phyloP scores from a whole-genome alignment of 2,329 filamentous ascomycete genomes.

The Colletotrichum caudatum region DNA sequence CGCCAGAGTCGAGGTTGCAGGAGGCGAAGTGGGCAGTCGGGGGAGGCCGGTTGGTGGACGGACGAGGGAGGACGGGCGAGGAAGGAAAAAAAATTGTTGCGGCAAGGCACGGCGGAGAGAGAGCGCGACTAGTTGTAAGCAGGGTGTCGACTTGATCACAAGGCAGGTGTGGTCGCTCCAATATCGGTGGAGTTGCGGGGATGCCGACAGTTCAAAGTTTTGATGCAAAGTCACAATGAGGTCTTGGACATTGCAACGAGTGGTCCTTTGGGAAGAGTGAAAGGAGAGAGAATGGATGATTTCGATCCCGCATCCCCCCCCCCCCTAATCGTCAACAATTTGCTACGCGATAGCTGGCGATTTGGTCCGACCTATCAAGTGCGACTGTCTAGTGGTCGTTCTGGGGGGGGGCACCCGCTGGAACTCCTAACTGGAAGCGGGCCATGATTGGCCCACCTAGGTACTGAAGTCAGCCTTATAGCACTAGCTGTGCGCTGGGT shows the following conservation, averaged over 20 bases:
- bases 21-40: constrained; percentile 10
- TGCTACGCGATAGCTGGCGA: constrained; percentile 16
- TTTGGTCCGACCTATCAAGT: constrained; percentile 25
- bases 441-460: constrained; percentile 23
- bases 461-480: constrained; percentile 34
- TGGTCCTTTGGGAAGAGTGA: not conserved
- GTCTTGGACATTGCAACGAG: constrained; percentile 18
- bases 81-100: constrained; percentile 32
- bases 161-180: constrained; percentile 14
- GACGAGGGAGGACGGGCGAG: not conserved
- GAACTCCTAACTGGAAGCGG: not conserved
- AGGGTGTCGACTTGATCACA: constrained; percentile 16
- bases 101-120: constrained; percentile 22
- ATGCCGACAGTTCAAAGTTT: not conserved
- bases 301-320: constrained; percentile 25
- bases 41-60: constrained; percentile 2
- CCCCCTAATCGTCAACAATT: constrained; percentile 28
- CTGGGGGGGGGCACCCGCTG: constrained; percentile 14
- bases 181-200: constrained; percentile 8
- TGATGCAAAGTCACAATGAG: constrained; percentile 10
- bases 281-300: constrained; percentile 8
- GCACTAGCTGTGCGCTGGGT: constrained; percentile 20
- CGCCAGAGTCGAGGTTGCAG: constrained; percentile 17
- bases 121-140: constrained; percentile 20
- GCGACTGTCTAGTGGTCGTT: constrained; percentile 10